These are phyloP conservation scores for Talaromyces sp. DNA, from an alignment of 2,329 filamentous ascomycete genomes.

Conservation along the genomic window DNA sequence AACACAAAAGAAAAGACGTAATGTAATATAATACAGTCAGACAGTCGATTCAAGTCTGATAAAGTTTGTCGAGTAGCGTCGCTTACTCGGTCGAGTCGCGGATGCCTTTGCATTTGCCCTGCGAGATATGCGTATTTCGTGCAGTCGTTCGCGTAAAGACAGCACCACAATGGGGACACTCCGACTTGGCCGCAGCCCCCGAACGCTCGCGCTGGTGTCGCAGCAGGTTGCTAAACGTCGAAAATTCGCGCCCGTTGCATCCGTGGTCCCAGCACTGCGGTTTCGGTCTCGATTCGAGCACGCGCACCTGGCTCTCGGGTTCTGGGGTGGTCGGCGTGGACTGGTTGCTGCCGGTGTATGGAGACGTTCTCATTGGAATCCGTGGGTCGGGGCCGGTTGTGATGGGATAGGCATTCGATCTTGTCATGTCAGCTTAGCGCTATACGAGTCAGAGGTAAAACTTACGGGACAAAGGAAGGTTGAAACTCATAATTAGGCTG, in stretches of 20 bases:
- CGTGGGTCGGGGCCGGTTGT: conserved; percentile 1
- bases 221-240: conserved; percentile 90
- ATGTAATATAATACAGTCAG: not conserved
- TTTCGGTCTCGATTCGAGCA: conserved; percentile 76
- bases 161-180: conserved; percentile 84
- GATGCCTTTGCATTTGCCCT: conserved; percentile 82
- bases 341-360: conserved; percentile 17
- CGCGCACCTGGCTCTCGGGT: conserved; percentile 53
- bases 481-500: conserved; percentile 31
- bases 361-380: not conserved
- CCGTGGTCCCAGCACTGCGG: conserved; percentile 97
- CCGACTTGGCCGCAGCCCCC: conserved; percentile 80
- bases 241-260: conserved; percentile 92
- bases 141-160: conserved; percentile 89
- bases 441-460: too few species aligned
- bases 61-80: not conserved
- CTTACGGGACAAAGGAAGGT: conserved; percentile 27
- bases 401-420: conserved; percentile 9
- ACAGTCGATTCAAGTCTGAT: not conserved
- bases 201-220: conserved; percentile 93
- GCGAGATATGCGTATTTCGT: conserved; percentile 76
- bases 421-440: not conserved
- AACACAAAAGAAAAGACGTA: not conserved
- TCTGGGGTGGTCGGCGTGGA: conserved; percentile 22
- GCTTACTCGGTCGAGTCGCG: conserved; percentile 21